A percentile compares a stretch with the other conserved stretches of the same genome.
Conservation (phyloP, 2,329 filamentous ascomycete genomes). For the Apiospora hydei region DNA sequence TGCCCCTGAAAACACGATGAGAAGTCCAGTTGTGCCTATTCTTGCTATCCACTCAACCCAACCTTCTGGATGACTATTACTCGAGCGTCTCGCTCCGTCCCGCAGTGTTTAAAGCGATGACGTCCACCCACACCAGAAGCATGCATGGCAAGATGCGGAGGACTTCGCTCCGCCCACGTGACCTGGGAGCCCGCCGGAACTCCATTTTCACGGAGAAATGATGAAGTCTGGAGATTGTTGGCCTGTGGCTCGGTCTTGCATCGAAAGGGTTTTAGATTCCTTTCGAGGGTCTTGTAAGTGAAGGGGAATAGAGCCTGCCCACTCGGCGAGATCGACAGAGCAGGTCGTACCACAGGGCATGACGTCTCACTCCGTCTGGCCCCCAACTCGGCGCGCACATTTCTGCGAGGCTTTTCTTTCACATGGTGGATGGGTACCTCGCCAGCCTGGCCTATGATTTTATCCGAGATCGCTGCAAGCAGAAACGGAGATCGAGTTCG, state of each 20-base stretch:
- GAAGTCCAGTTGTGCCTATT: not conserved
- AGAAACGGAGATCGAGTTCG: not conserved
- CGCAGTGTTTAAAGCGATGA: not conserved
- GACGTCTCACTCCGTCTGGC: not conserved
- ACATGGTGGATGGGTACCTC: not conserved
- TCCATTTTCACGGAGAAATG: not conserved
- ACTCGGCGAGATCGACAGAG: not conserved
- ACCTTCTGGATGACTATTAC: not conserved
- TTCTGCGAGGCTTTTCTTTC: not conserved
- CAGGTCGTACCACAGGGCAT: not conserved
- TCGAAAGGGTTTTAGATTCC: not conserved
- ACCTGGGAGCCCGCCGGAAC: not conserved
- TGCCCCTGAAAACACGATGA: not conserved
- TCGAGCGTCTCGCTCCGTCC: not conserved
- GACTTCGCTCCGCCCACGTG: slow-evolving; percentile 22
- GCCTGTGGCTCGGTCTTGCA: not conserved
- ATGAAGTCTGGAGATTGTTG: not conserved
- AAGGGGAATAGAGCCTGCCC: not conserved
- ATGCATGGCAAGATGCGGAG: not conserved
- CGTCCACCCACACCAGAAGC: not conserved
- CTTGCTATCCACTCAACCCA: not conserved
- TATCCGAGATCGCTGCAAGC: not conserved
- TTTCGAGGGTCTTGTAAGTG: not conserved
- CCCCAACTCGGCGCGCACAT: not conserved
- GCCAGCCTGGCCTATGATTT: not conserved